Base-by-base conservation (phyloP, 169 alveolate genomes). In the Toxoplasma gondii region DNA sequence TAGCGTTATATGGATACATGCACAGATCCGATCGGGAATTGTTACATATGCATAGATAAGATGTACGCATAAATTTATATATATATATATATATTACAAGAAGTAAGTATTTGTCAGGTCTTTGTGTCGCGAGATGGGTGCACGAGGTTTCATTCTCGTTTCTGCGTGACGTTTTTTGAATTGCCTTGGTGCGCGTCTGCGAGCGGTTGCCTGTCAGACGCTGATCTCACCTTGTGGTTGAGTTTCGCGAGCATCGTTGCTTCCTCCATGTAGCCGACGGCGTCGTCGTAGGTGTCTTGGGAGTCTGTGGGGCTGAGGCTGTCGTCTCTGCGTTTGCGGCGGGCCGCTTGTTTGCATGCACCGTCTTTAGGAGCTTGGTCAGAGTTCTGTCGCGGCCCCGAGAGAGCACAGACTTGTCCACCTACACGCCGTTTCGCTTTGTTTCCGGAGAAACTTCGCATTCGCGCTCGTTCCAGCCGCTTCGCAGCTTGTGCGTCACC, bases 201-300 rank as follows among this genome's bases (percentile, higher is more conserved):
- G n/a, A n/a, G n/a, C n/a, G n/a, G n/a, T n/a, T n/a, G n/a, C n/a
- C n/a, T n/a, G n/a, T n/a, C n/a, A n/a, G n/a, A n/a, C 4, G 12
- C 58, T 49, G 58, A 0, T 22, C 90, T 39, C 39, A 82, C 90
- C 69, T 43, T 38, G 67, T 82, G 90, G 36, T 82, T 82, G 39
- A 82, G 67, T 41, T 82, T 82, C 44, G 90, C 90, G 12, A 82
- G 90, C 90, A 82, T 41, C 39, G 90, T 43, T 38, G 90, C 90
- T 39, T 82, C 90, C 36, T 36, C 69, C 69, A 82, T 82, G 67
- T 36, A 82, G 36, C 67, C 31, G 5, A 27, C 36, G 1, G 90
- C 64, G 67, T 22, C 90, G 31, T 9, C 69, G 41, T 41, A 41
- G 39, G 16, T 31, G 84, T 36, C 84, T n/a, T 74, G 34, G n/a